Evolutionary conservation across 768 basidiomycete genomes (phyloP).

Genomic region (Rhodosporidiobolus odoratus): DNA sequence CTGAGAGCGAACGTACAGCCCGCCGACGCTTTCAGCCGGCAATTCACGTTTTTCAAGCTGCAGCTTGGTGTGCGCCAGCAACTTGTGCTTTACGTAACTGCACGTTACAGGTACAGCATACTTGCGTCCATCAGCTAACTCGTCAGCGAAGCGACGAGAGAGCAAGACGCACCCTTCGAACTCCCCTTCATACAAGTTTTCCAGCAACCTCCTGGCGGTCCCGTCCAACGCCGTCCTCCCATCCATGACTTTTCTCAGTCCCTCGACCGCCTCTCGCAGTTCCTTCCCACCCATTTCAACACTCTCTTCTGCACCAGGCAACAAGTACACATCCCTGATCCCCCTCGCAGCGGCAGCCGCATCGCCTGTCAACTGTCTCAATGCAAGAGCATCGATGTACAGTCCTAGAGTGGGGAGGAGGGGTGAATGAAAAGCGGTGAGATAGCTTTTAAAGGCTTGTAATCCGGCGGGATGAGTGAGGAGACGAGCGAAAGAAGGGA

Average conservation of each 20-base stretch:
- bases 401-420: conserved; percentile 7
- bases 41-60: conserved; percentile 21
- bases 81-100: conserved; percentile 25
- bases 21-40: neutral
- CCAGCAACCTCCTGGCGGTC: conserved; percentile 4
- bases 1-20: conserved; percentile 2
- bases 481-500: neutral
- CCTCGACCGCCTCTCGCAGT: conserved; percentile 1
- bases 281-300: conserved; percentile 2
- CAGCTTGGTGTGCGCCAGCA: conserved; percentile 16
- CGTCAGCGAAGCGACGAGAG: no score
- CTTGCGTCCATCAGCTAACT: neutral
- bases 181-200: conserved; percentile 23
- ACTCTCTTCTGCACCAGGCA: conserved; percentile 1
- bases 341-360: conserved; percentile 2
- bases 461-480: neutral
- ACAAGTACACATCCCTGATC: conserved; percentile 13
- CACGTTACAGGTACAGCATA: neutral
- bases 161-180: conserved; percentile 20
- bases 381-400: neutral
- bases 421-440: conserved; percentile 8
- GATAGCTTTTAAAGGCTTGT: conserved; percentile 9
- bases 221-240: conserved; percentile 7
- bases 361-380: neutral
- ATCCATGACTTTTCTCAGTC: conserved; percentile 16